Conservation (phyloP, 1,284 basidiomycete species). For the Cryptococcus sp. region DNA sequence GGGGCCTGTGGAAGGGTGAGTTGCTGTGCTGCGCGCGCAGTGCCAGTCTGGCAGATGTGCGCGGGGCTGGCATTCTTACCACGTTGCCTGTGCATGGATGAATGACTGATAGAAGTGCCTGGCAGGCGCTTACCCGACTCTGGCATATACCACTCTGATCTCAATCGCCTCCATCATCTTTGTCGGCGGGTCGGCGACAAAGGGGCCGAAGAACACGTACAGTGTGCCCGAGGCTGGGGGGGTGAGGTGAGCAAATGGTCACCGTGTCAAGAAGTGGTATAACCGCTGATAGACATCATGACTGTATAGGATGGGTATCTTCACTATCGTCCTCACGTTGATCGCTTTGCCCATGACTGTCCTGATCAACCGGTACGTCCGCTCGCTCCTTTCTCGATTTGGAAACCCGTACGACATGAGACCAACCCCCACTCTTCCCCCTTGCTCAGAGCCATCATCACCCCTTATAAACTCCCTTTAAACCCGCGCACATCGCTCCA, state of each 20-base stretch:
- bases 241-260: slow-evolving; percentile 56
- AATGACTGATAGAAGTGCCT: too few relatives aligned
- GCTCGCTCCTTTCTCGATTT: background rate
- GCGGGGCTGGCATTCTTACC: too few relatives aligned
- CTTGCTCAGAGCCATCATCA: slow-evolving; percentile 71
- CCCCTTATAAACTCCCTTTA: slow-evolving; percentile 72
- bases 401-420: background rate
- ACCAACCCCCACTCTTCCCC: background rate
- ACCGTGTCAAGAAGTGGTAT: background rate
- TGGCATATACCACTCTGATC: slow-evolving; percentile 60
- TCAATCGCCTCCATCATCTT: slow-evolving; percentile 47
- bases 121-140: slow-evolving; percentile 62
- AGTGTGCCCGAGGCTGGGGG: slow-evolving; percentile 66
- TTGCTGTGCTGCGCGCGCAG: slow-evolving; percentile 8
- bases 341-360: slow-evolving; percentile 74
- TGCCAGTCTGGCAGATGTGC: background rate
- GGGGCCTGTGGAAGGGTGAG: slow-evolving; percentile 81
- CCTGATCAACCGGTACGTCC: slow-evolving; percentile 68
- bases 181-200: slow-evolving; percentile 40
- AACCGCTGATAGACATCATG: background rate
- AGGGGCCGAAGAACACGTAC: slow-evolving; percentile 58
- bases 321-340: slow-evolving; percentile 60
- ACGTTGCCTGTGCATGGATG: slow-evolving; percentile 3
- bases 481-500: slow-evolving; percentile 62
- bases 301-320: slow-evolving; percentile 40